Evolutionary conservation across 2,329 filamentous ascomycete species (phyloP).

Genomic region (Knufia petricola): DNA sequence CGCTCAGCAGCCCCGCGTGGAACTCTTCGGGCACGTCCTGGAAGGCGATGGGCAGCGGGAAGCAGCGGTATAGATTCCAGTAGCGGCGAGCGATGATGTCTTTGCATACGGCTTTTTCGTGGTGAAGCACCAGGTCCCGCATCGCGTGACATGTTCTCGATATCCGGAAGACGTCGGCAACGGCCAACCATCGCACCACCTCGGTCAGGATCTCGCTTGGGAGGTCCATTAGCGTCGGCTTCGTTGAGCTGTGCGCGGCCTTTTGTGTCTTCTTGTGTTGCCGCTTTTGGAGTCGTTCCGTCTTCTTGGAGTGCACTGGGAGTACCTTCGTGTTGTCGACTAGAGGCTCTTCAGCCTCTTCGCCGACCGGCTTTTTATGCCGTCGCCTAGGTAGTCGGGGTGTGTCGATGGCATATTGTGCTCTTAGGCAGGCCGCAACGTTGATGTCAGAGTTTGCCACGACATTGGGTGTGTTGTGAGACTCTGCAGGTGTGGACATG

Average conservation of each 20-base stretch:
- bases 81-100: slow-evolving; percentile 16
- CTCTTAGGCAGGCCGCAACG: slow-evolving; percentile 4
- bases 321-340: slow-evolving; percentile 19
- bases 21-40: slow-evolving; percentile 13
- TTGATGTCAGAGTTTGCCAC: slow-evolving; percentile 8
- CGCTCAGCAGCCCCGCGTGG: slow-evolving; percentile 15
- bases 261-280: slow-evolving; percentile 16
- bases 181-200: slow-evolving; percentile 15
- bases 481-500: not conserved
- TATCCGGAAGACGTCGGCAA: slow-evolving; percentile 16
- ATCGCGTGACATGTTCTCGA: slow-evolving; percentile 13
- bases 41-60: slow-evolving; percentile 17
- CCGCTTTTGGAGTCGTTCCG: slow-evolving; percentile 14
- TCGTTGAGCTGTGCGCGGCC: slow-evolving; percentile 12
- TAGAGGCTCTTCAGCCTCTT: slow-evolving; percentile 16
- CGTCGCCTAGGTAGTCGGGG: slow-evolving; percentile 2
- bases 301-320: slow-evolving; percentile 20
- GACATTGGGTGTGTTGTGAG: not conserved
- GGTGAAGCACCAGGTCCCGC: slow-evolving; percentile 15
- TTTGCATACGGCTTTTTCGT: slow-evolving; percentile 16
- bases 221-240: slow-evolving; percentile 18
- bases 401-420: slow-evolving; percentile 10
- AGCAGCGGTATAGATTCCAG: slow-evolving; percentile 19
- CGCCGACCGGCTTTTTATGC: slow-evolving; percentile 6
- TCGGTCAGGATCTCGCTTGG: slow-evolving; percentile 17